Conservation (phyloP, 1,284 basidiomycete genomes). For the Rhodotorula sp. region DNA sequence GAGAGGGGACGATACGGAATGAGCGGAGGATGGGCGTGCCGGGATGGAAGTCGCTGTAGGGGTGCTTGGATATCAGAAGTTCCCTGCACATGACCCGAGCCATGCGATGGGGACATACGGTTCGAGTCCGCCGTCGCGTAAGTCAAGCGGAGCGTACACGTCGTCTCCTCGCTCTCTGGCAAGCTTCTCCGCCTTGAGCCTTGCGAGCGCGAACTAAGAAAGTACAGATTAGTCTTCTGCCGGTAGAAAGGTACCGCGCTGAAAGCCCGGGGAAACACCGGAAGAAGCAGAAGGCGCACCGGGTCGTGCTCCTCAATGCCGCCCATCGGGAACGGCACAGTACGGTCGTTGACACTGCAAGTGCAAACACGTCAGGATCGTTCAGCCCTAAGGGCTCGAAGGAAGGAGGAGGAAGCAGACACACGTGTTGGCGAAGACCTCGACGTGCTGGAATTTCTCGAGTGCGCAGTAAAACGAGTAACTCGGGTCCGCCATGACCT, state of each 20-base stretch:
- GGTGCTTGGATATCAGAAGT: too few relatives aligned
- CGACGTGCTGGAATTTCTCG: conserved; percentile 65
- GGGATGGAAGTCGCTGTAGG: not conserved
- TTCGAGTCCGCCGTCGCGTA: conserved; percentile 34
- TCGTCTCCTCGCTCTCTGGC: conserved; percentile 24
- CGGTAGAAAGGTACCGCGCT: rapidly evolving
- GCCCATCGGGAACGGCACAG: conserved; percentile 79
- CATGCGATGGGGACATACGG: conserved; percentile 11
- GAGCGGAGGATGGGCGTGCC: conserved; percentile 17
- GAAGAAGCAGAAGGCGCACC: not conserved
- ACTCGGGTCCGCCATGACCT: conserved; percentile 82
- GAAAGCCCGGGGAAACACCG: too few relatives aligned
- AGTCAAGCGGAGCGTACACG: conserved; percentile 16
- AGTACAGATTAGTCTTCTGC: too few relatives aligned
- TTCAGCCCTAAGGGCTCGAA: too few relatives aligned
- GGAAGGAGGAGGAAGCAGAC: not conserved
- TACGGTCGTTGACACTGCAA: conserved; percentile 53
- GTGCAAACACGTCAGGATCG: rapidly evolving
- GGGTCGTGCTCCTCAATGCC: conserved; percentile 70
- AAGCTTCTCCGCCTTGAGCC: conserved; percentile 30
- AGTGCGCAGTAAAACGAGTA: conserved; percentile 77
- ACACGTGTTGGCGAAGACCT: conserved; percentile 77
- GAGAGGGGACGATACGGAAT: not conserved
- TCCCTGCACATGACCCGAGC: not conserved
- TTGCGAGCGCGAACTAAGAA: conserved; percentile 30